Evolutionary conservation across 176 grass and related monocot species (phyloP).

Genomic region (Alloteropsis semialata): DNA sequence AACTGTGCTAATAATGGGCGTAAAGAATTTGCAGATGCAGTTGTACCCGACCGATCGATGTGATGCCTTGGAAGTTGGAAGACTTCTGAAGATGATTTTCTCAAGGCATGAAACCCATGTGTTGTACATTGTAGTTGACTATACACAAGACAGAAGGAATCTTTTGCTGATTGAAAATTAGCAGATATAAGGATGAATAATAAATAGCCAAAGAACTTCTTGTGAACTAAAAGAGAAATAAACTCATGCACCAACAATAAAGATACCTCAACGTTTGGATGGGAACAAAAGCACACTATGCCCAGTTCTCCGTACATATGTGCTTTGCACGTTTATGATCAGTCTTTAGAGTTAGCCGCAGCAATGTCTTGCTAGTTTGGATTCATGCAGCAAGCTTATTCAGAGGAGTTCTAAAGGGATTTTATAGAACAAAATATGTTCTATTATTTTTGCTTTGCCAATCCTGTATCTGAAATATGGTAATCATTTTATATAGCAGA

Average conservation of each 20-base stretch:
- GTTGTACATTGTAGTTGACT: neutral
- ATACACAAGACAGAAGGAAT: neutral
- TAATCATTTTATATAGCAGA: neutral
- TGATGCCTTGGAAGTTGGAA: neutral
- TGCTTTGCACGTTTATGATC: neutral
- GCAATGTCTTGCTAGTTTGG: neutral
- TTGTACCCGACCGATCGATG: neutral
- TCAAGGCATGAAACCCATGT: neutral
- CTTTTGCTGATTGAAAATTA: neutral
- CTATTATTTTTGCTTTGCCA: neutral
- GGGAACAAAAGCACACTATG: neutral
- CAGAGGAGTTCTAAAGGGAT: neutral
- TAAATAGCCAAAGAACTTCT: neutral
- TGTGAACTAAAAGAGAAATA: neutral
- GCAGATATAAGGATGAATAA: neutral
- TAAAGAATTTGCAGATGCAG: constrained; percentile 16
- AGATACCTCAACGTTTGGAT: neutral
- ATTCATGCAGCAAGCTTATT: neutral
- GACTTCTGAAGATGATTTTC: neutral
- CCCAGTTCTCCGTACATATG: too few relatives aligned
- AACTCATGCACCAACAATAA: neutral
- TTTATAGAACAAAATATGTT: neutral
- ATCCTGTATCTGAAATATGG: neutral
- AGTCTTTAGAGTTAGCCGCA: neutral
- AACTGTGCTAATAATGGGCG: neutral